Evolutionary conservation across 1,139 yeast genomes (phyloP).

Genomic region (Geotrichum carabidarum): DNA sequence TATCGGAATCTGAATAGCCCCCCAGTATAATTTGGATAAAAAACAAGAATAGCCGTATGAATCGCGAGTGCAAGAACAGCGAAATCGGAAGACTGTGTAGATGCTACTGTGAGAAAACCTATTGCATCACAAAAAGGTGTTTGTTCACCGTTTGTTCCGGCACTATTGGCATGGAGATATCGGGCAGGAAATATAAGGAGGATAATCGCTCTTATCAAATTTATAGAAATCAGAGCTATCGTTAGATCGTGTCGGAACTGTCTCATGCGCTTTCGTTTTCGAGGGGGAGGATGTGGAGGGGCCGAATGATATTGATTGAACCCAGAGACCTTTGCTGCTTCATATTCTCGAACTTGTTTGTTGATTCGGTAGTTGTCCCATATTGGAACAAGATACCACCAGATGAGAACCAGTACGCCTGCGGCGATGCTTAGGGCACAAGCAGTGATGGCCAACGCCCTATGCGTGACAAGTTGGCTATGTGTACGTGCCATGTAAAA

Average conservation of each 20-base stretch:
- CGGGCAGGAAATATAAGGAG: conserved; percentile 62
- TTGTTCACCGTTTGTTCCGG: not conserved
- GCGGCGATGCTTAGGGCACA: conserved; percentile 15
- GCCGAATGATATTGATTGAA: not conserved
- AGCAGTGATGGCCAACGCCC: conserved; percentile 15
- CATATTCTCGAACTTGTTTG: not conserved
- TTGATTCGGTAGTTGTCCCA: conserved; percentile 9
- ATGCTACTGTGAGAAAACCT: conserved; percentile 72
- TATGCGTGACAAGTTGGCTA: conserved; percentile 12
- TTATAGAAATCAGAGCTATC: conserved; percentile 59
- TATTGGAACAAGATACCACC: conserved; percentile 20
- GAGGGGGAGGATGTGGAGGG: not conserved
- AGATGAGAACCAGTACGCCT: conserved; percentile 16
- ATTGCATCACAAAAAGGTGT: conserved; percentile 55
- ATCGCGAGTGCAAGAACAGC: conserved; percentile 75
- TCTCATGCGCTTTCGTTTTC: conserved; percentile 10
- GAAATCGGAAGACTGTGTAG: conserved; percentile 47
- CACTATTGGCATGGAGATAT: conserved; percentile 40
- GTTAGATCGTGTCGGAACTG: conserved; percentile 71
- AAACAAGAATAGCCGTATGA: conserved; percentile 67
- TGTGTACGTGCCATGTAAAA: conserved; percentile 1
- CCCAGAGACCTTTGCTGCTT: not conserved
- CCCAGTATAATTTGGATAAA: conserved; percentile 30
- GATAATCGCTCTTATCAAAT: conserved; percentile 62
- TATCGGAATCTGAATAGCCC: conserved; percentile 58